phyloP scores from a whole-genome alignment of 768 basidiomycete genomes.

The Serendipita sp. region DNA sequence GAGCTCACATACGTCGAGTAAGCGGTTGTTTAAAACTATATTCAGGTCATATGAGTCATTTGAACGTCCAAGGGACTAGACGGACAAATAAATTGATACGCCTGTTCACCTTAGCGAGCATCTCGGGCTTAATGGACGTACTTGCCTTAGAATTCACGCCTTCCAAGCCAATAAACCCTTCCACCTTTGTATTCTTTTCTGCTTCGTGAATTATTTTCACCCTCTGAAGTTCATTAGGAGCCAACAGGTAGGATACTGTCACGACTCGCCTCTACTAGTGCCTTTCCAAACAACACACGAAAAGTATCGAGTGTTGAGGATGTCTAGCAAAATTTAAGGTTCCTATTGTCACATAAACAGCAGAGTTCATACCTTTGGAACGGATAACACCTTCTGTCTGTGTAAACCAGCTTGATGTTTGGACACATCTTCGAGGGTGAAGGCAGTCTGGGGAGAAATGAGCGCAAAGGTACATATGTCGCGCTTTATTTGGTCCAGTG shows the following conservation, averaged over 20 bases:
- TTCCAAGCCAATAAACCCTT: conserved; percentile 74
- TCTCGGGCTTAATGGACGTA: background rate
- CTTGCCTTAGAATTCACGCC: conserved; percentile 58
- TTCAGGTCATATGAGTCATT: background rate
- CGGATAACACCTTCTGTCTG: conserved; percentile 30
- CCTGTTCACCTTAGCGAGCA: conserved; percentile 25
- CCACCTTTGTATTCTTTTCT: conserved; percentile 35
- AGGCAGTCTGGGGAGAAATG: conserved; percentile 51
- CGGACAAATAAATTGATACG: conserved; percentile 79
- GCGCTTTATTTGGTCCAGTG: conserved; percentile 48
- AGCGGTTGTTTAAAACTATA: conserved; percentile 66
- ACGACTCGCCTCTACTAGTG: conserved; percentile 30
- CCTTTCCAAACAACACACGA: conserved; percentile 18
- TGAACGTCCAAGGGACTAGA: conserved; percentile 6
- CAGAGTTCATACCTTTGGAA: conserved; percentile 41
- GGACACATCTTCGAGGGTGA: conserved; percentile 44
- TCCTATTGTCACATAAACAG: background rate
- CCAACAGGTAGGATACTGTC: too few species aligned
- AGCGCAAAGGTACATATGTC: conserved; percentile 61
- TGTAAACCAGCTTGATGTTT: conserved; percentile 21
- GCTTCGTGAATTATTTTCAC: conserved; percentile 43
- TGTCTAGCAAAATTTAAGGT: conserved; percentile 29
- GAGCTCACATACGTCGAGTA: conserved; percentile 45
- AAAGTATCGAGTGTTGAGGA: conserved; percentile 49
- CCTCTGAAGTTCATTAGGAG: conserved; percentile 26